Evolutionary conservation across 306 rosid species (phyloP).

Genomic region (Cyclanthera cordifolia): DNA sequence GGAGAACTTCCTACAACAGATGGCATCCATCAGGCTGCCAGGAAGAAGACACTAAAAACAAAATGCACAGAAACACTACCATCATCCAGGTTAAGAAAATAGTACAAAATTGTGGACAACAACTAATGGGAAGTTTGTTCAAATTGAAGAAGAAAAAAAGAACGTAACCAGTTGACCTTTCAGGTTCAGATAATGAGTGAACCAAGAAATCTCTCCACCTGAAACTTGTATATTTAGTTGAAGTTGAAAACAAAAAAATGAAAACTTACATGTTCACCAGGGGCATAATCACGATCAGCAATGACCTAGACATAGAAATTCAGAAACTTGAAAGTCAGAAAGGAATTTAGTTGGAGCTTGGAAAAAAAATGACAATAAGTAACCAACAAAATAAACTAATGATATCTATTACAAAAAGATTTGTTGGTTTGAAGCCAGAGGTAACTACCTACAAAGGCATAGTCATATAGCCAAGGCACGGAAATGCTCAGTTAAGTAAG

Average conservation of each 20-base stretch:
- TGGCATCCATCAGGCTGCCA: not conserved
- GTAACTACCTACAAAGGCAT: not conserved
- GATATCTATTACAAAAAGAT: not conserved
- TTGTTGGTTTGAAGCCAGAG: not conserved
- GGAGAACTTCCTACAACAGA: not conserved
- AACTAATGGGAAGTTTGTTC: not conserved
- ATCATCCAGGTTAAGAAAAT: not conserved
- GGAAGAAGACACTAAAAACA: not conserved
- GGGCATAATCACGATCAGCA: slow-evolving; percentile 55
- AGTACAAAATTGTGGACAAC: not conserved
- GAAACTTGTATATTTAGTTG: not conserved
- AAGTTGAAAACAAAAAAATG: slow-evolving; percentile 6
- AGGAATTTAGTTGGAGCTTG: not conserved
- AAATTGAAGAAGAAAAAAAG: not conserved
- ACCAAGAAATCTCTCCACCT: not conserved
- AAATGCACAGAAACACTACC: not conserved
- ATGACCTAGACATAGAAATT: slow-evolving; percentile 35
- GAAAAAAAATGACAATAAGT: not conserved
- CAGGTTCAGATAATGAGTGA: not conserved
- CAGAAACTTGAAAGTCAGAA: slow-evolving; percentile 10
- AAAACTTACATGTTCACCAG: slow-evolving; percentile 57
- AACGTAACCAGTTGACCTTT: not conserved
- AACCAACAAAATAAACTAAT: not conserved
- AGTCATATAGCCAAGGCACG: not conserved
- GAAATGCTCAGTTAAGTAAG: not conserved